Evolutionary conservation across 768 basidiomycete species (phyloP).

Genomic region (Pleurotus djamor): DNA sequence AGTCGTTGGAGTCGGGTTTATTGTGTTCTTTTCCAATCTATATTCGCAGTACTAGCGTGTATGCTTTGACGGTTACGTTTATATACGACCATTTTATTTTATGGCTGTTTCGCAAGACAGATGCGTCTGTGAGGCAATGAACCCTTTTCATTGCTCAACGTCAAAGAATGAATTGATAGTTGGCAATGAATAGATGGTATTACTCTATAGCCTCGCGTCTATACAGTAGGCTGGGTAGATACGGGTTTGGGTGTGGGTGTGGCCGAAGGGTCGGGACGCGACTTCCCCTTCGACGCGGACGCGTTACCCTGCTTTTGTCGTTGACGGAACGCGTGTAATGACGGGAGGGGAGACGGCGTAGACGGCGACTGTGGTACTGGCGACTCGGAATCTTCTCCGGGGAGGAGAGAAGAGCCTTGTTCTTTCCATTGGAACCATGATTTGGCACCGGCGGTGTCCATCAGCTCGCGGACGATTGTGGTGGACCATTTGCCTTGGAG

Average conservation of each 20-base stretch:
- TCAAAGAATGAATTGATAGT: too few relatives aligned
- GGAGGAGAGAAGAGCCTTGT: conserved; percentile 47
- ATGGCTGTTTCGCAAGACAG: too few relatives aligned
- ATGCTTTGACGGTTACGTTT: neutral
- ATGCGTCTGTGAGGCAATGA: too few relatives aligned
- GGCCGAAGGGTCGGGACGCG: neutral
- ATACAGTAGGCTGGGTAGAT: neutral
- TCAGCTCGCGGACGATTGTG: conserved; percentile 64
- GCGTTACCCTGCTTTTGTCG: conserved; percentile 5
- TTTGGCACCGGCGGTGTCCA: conserved; percentile 62
- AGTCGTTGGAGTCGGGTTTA: conserved; percentile 70
- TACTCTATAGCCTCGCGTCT: too few relatives aligned
- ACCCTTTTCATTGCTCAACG: too few relatives aligned
- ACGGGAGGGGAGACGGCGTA: conserved; percentile 16
- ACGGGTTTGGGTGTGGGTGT: neutral
- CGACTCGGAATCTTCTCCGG: conserved; percentile 35
- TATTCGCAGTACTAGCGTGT: neutral
- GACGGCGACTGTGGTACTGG: conserved; percentile 7
- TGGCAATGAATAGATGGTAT: too few relatives aligned
- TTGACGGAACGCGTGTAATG: conserved; percentile 18
- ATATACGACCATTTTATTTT: neutral
- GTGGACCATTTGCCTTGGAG: conserved; percentile 72
- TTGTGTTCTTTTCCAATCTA: conserved; percentile 43
- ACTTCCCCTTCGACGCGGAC: neutral
- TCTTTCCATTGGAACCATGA: conserved; percentile 57